phyloP scores from a whole-genome alignment of 192 early-diverging fungal genomes.

The Powellomyces hirtus region DNA sequence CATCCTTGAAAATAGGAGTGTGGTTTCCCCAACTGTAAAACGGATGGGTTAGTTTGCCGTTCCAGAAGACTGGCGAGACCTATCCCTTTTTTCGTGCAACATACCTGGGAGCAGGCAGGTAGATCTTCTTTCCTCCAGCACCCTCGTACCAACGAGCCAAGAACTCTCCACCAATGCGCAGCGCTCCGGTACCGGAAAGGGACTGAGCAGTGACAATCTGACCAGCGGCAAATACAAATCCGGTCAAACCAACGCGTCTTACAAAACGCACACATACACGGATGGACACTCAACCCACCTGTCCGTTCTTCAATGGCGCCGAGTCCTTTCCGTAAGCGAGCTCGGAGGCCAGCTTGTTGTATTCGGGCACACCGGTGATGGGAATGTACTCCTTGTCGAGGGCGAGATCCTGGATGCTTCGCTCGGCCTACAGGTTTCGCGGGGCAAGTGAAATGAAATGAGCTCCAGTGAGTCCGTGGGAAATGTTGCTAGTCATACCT shows the following conservation, averaged over 20 bases:
- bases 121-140: constrained; percentile 77
- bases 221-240: constrained; percentile 21
- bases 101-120: constrained; percentile 78
- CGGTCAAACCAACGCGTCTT: neutral
- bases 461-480: no score
- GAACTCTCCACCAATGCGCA: constrained; percentile 90
- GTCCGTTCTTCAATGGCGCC: constrained; percentile 61
- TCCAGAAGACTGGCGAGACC: neutral
- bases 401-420: constrained; percentile 57
- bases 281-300: no score
- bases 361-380: constrained; percentile 86
- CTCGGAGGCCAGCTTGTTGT: constrained; percentile 76
- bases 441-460: no score
- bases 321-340: constrained; percentile 84
- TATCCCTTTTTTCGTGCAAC: neutral
- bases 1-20: constrained; percentile 85
- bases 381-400: constrained; percentile 97
- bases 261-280: neutral
- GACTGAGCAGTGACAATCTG: constrained; percentile 84
- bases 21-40: constrained; percentile 92
- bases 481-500: constrained; percentile 52
- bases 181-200: constrained; percentile 96
- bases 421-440: constrained; percentile 79
- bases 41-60: neutral
- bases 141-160: constrained; percentile 73